Conservation (phyloP, 2,329 filamentous ascomycete genomes). For the Diaporthe ampelina region DNA sequence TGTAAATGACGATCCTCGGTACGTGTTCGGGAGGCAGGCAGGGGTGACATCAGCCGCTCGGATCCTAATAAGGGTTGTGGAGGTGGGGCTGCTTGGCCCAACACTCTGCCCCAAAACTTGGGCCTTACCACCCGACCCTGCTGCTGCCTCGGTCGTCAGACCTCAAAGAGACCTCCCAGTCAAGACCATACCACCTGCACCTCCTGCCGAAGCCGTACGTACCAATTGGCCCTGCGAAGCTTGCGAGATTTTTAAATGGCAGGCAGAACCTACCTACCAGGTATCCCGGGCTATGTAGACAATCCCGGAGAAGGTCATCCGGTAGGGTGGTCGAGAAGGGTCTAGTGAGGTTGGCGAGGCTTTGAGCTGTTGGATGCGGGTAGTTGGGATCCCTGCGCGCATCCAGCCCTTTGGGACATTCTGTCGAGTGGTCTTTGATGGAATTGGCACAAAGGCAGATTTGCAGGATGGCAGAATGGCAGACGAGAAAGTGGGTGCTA, state of each 20-base stretch:
- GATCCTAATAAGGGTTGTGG: not conserved
- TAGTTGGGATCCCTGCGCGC: not conserved
- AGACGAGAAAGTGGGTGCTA: constrained; percentile 22
- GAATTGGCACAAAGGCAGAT: not conserved
- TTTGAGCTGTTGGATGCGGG: not conserved
- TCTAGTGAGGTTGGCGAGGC: not conserved
- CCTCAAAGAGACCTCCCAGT: too few relatives aligned
- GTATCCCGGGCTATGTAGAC: too few relatives aligned
- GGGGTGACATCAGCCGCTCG: constrained; percentile 30
- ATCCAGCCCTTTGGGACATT: not conserved
- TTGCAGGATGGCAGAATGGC: too few relatives aligned
- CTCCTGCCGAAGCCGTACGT: too few relatives aligned
- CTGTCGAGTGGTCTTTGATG: not conserved
- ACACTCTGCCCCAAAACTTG: not conserved
- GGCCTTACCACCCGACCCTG: too few relatives aligned
- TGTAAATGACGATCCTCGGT: constrained; percentile 26
- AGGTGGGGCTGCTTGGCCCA: not conserved
- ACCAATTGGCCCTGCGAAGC: not conserved
- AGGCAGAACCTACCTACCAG: not conserved
- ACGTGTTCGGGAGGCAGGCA: constrained; percentile 7
- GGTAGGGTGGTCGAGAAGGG: not conserved
- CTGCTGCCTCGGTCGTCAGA: not conserved
- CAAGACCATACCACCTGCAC: too few relatives aligned
- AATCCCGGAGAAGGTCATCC: too few relatives aligned
- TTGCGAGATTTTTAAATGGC: not conserved